phyloP scores from a whole-genome alignment of 192 early-diverging fungal genomes.

The Linnemannia hyalina region DNA sequence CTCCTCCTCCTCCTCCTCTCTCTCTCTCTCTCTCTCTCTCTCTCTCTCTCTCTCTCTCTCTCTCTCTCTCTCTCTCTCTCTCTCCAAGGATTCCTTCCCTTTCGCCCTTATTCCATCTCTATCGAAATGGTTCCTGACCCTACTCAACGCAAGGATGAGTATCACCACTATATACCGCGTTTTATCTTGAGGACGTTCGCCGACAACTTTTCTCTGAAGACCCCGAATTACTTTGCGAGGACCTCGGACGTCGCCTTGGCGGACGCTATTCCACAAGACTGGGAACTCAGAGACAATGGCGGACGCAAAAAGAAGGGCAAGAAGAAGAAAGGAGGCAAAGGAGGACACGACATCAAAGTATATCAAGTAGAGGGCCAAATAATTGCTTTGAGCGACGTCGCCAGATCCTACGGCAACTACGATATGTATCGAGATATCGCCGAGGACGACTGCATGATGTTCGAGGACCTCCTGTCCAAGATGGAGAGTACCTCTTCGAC shows the following conservation, averaged over 20 bases:
- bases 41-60: no score
- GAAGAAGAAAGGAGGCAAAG: background rate
- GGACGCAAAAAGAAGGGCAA: background rate
- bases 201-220: conserved; percentile 1
- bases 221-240: background rate
- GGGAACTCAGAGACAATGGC: background rate
- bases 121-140: no score
- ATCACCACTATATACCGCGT: conserved; percentile 53
- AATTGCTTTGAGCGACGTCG: background rate
- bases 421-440: conserved; percentile 19
- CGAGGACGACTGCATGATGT: conserved; percentile 33
- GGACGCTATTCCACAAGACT: background rate
- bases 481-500: conserved; percentile 28
- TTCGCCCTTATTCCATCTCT: no score
- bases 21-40: no score
- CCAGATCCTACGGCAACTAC: conserved; percentile 15
- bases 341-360: background rate
- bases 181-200: conserved; percentile 48
- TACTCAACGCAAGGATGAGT: background rate
- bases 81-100: no score
- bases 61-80: no score
- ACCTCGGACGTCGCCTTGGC: no score
- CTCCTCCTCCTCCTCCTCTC: no score
- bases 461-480: conserved; percentile 41
- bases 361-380: background rate